These are phyloP conservation scores for Aspergillus coremiiformis DNA, from an alignment of 495 filamentous ascomycete genomes.

Conservation along the genomic window DNA sequence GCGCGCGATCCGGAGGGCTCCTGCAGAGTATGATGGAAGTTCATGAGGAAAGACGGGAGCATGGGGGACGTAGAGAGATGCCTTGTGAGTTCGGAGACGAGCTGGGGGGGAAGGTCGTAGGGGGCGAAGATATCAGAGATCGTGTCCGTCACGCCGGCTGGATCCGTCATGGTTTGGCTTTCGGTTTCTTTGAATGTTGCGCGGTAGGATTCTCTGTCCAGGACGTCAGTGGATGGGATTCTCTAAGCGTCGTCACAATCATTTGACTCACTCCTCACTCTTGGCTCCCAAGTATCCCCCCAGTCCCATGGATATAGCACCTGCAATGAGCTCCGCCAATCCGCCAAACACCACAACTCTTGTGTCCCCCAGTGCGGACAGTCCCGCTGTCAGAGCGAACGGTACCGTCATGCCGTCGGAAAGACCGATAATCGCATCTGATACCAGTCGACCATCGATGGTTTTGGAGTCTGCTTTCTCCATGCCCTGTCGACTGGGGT, in stretches of 20 bases:
- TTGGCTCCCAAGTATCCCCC: conserved; percentile 61
- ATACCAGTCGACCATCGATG: conserved; percentile 46
- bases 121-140: conserved; percentile 48
- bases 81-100: conserved; percentile 37
- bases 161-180: conserved; percentile 32
- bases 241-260: neutral
- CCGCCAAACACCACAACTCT: conserved; percentile 53
- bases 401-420: conserved; percentile 56
- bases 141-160: conserved; percentile 29
- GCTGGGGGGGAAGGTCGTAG: conserved; percentile 44
- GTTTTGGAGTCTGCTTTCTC: conserved; percentile 19
- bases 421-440: conserved; percentile 54
- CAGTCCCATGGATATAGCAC: conserved; percentile 53
- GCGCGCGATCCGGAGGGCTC: conserved; percentile 46
- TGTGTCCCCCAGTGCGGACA: conserved; percentile 47
- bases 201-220: conserved; percentile 43
- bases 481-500: neutral
- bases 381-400: conserved; percentile 51
- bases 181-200: conserved; percentile 43
- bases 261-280: conserved; percentile 51
- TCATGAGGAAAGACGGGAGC: conserved; percentile 50
- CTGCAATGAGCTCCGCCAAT: conserved; percentile 50
- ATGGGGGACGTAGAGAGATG: conserved; percentile 42
- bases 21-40: conserved; percentile 48
- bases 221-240: neutral